Percentiles rank a stretch among this genome's conserved stretches.
phyloP scores from a whole-genome alignment of 495 filamentous ascomycete genomes.

The Tuber indicum region DNA sequence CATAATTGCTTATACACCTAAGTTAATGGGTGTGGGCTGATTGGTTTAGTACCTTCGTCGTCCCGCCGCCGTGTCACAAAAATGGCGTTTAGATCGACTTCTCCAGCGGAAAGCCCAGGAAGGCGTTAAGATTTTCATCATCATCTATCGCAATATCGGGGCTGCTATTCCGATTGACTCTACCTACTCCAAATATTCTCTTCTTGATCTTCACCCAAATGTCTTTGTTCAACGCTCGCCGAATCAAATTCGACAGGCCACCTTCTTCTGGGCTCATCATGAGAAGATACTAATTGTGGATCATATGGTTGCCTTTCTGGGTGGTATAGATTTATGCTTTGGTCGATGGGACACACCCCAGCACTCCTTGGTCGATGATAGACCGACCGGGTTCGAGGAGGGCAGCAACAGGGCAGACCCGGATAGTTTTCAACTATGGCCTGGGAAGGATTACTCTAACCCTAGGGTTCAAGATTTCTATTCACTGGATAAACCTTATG shows the following conservation, averaged over 20 bases:
- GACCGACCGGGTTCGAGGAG: slow-evolving; percentile 86
- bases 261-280: slow-evolving; percentile 99
- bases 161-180: slow-evolving; percentile 96
- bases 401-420: slow-evolving; percentile 66
- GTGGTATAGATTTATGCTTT: slow-evolving; percentile 95
- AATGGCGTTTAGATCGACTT: slow-evolving; percentile 95
- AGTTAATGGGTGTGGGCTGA: slow-evolving; percentile 5
- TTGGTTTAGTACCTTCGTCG: slow-evolving; percentile 68
- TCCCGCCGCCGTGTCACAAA: slow-evolving; percentile 93
- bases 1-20: neutral
- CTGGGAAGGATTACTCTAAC: slow-evolving; percentile 98
- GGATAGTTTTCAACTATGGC: slow-evolving; percentile 93
- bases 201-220: slow-evolving; percentile 93
- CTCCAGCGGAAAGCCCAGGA: slow-evolving; percentile 87
- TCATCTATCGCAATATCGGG: slow-evolving; percentile 97
- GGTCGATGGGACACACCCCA: slow-evolving; percentile 95
- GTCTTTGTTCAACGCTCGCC: slow-evolving; percentile 92
- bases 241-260: slow-evolving; percentile 96
- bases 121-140: slow-evolving; percentile 96
- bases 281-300: slow-evolving; percentile 96
- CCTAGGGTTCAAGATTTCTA: slow-evolving; percentile 93
- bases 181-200: slow-evolving; percentile 96
- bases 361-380: slow-evolving; percentile 85
- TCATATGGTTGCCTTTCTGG: slow-evolving; percentile 91
- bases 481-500: slow-evolving; percentile 86